Evolutionary conservation across 2,329 filamentous ascomycete genomes (phyloP).

Genomic region (Alternaria consortialis): DNA sequence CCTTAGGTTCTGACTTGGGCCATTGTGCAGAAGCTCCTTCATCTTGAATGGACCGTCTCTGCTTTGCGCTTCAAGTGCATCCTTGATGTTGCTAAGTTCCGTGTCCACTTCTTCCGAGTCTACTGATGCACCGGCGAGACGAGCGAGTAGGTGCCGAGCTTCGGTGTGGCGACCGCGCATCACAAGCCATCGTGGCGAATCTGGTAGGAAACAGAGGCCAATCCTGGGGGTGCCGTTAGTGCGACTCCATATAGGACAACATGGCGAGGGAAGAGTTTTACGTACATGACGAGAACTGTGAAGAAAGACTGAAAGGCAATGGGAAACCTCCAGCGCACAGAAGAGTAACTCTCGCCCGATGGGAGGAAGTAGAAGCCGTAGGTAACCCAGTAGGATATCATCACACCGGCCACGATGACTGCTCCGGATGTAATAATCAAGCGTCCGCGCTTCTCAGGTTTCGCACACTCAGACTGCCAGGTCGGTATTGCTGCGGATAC

Average conservation of each 20-base stretch:
- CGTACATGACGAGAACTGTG: constrained; percentile 18
- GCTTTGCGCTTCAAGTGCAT: constrained; percentile 53
- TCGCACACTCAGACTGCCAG: constrained; percentile 36
- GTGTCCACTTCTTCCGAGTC: constrained; percentile 41
- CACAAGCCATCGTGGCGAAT: constrained; percentile 58
- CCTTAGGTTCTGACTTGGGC: constrained; percentile 54
- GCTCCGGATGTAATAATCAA: constrained; percentile 52
- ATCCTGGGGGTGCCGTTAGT: constrained; percentile 7
- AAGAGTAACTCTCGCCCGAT: constrained; percentile 5
- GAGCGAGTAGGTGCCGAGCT: constrained; percentile 25
- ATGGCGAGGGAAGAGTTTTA: too few relatives aligned
- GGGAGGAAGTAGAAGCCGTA: constrained; percentile 40
- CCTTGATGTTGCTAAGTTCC: constrained; percentile 49
- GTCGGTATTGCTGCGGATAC: constrained; percentile 10
- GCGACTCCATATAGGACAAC: rapidly evolving
- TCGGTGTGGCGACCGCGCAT: constrained; percentile 57
- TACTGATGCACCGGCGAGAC: constrained; percentile 13
- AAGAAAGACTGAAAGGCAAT: constrained; percentile 19
- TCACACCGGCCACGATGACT: constrained; percentile 48
- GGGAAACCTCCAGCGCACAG: constrained; percentile 50
- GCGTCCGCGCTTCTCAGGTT: constrained; percentile 46
- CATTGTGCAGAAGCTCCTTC: constrained; percentile 54
- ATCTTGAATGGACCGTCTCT: constrained; percentile 41
- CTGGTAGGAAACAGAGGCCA: constrained; percentile 29
- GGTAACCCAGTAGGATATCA: constrained; percentile 49